phyloP scores from a whole-genome alignment of 1,139 yeast genomes.

The Schwanniomyces etchellsii region DNA sequence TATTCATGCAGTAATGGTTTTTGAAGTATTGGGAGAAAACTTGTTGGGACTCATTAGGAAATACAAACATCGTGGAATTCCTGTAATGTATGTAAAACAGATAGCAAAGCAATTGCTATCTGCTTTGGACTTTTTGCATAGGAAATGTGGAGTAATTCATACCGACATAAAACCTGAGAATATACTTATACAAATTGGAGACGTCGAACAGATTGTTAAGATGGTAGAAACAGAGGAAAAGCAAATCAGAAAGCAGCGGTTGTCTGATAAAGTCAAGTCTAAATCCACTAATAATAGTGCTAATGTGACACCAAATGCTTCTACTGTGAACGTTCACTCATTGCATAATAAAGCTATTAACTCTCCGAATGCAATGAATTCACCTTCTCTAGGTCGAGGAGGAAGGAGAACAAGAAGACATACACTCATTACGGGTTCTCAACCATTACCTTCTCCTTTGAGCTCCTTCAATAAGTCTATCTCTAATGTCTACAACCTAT shows the following conservation, averaged over 20 bases:
- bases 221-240: constrained; percentile 47
- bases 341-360: constrained; percentile 3
- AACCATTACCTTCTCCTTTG: constrained; percentile 78
- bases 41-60: constrained; percentile 64
- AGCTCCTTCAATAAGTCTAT: constrained; percentile 39
- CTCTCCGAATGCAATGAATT: constrained; percentile 9
- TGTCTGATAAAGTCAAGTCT: constrained; percentile 22
- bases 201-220: constrained; percentile 63
- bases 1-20: constrained; percentile 77
- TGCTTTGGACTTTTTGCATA: constrained; percentile 75
- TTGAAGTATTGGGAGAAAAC: constrained; percentile 84
- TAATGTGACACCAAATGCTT: constrained; percentile 11
- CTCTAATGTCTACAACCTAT: constrained; percentile 32
- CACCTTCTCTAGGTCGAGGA: constrained; percentile 39
- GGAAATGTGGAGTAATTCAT: constrained; percentile 86
- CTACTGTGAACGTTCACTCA: constrained; percentile 8
- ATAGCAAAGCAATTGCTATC: constrained; percentile 72
- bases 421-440: constrained; percentile 79
- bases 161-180: constrained; percentile 91
- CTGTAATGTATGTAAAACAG: constrained; percentile 69
- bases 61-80: constrained; percentile 69
- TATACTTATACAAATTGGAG: constrained; percentile 73
- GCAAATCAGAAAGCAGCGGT: constrained; percentile 29
- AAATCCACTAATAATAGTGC: constrained; percentile 11
- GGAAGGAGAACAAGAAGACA: constrained; percentile 63